These are phyloP conservation scores for Leucosporidium scottii DNA, from an alignment of 768 basidiomycete species.

Conservation along the genomic window DNA sequence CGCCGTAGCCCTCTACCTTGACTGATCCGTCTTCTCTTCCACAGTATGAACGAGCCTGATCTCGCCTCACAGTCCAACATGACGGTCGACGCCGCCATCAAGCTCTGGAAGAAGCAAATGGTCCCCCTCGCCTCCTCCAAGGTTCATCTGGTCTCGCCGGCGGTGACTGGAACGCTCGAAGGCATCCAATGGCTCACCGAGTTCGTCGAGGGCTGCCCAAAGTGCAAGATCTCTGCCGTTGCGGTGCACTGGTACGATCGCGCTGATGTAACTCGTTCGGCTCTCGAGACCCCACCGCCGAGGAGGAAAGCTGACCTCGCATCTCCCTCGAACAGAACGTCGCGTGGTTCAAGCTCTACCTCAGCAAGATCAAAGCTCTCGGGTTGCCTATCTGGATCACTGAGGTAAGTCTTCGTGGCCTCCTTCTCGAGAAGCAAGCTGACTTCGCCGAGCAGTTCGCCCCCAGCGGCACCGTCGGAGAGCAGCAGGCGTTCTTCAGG, in stretches of 20 bases:
- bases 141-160: conserved; percentile 26
- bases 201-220: too few species aligned
- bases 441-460: conserved; percentile 14
- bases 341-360: too few species aligned
- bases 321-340: too few species aligned
- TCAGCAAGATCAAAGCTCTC: too few species aligned
- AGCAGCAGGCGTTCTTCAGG: conserved; percentile 27
- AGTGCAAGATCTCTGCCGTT: too few species aligned
- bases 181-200: too few species aligned
- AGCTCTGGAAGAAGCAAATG: conserved; percentile 24
- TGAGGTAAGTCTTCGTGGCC: not conserved
- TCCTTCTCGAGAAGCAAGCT: not conserved
- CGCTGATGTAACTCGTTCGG: too few species aligned
- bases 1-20: too few species aligned
- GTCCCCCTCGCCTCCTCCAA: conserved; percentile 15
- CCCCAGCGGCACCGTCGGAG: conserved; percentile 9
- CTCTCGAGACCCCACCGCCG: too few species aligned
- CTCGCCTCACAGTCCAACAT: conserved; percentile 20
- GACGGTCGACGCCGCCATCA: conserved; percentile 10
- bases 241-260: too few species aligned
- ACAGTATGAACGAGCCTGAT: conserved; percentile 26
- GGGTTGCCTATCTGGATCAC: not conserved
- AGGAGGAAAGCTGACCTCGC: too few species aligned
- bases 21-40: too few species aligned
- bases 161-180: conserved; percentile 10